phyloP scores from a whole-genome alignment of 768 basidiomycete species.

The Amanita rimosa region DNA sequence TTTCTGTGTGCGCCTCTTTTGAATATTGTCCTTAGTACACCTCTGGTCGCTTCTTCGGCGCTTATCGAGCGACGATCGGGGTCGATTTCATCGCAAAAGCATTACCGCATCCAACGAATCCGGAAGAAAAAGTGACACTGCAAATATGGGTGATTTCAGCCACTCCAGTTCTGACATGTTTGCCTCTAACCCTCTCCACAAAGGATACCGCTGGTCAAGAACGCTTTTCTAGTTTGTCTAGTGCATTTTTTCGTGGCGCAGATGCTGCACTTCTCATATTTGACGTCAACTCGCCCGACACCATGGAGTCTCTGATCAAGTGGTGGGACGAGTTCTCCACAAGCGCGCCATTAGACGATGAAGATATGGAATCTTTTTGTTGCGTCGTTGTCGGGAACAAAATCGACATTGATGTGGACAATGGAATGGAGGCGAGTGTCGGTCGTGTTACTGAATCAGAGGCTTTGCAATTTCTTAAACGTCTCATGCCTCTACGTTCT shows the following conservation, averaged over 20 bases:
- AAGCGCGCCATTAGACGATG: slow-evolving; percentile 55
- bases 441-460: slow-evolving; percentile 24
- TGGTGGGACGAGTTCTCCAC: slow-evolving; percentile 78
- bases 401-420: slow-evolving; percentile 35
- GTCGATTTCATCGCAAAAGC: slow-evolving; percentile 82
- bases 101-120: slow-evolving; percentile 44
- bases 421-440: background rate
- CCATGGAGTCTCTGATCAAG: slow-evolving; percentile 43
- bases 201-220: slow-evolving; percentile 88
- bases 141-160: slow-evolving; percentile 41
- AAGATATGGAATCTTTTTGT: slow-evolving; percentile 52
- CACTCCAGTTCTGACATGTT: background rate
- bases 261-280: slow-evolving; percentile 78
- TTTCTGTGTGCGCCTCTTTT: slow-evolving; percentile 60
- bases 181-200: slow-evolving; percentile 14
- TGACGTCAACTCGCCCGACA: slow-evolving; percentile 59
- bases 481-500: slow-evolving; percentile 12
- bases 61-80: slow-evolving; percentile 80
- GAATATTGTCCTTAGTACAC: slow-evolving; percentile 46
- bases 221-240: slow-evolving; percentile 72
- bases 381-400: slow-evolving; percentile 77
- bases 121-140: slow-evolving; percentile 48
- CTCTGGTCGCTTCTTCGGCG: slow-evolving; percentile 60
- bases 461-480: slow-evolving; percentile 36
- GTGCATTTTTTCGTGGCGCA: slow-evolving; percentile 78